phyloP scores from a whole-genome alignment of 2,329 filamentous ascomycete species.

The Beauveria bassiana region DNA sequence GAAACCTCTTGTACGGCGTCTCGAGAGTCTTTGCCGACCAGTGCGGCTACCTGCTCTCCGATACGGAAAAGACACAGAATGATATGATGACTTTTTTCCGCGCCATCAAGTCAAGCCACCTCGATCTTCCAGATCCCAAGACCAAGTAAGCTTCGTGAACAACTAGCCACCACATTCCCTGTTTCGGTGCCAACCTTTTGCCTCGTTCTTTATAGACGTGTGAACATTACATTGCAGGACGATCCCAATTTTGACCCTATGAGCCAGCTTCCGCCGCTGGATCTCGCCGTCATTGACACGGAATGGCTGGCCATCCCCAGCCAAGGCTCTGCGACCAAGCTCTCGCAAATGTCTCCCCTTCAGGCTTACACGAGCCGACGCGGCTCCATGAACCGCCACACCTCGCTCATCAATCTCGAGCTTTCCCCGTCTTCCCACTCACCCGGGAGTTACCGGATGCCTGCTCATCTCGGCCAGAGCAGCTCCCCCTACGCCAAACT shows the following conservation, averaged over 20 bases:
- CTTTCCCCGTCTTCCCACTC: slow-evolving; percentile 28
- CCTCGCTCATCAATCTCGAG: slow-evolving; percentile 23
- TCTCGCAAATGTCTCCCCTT: slow-evolving; percentile 38
- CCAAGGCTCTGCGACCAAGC: slow-evolving; percentile 29
- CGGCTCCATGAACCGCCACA: slow-evolving; percentile 21
- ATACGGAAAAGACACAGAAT: slow-evolving; percentile 67
- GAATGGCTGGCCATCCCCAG: slow-evolving; percentile 26
- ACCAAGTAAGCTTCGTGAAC: slow-evolving; percentile 48
- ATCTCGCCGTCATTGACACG: slow-evolving; percentile 28
- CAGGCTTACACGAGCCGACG: slow-evolving; percentile 19
- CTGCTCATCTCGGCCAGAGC: slow-evolving; percentile 26
- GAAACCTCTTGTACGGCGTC: slow-evolving; percentile 79
- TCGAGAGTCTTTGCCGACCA: slow-evolving; percentile 82
- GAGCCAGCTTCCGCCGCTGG: slow-evolving; percentile 24
- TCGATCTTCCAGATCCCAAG: slow-evolving; percentile 65
- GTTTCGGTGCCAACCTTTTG: not conserved
- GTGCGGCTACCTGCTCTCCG: slow-evolving; percentile 74
- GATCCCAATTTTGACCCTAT: slow-evolving; percentile 63
- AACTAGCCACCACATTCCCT: not conserved
- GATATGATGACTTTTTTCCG: slow-evolving; percentile 64
- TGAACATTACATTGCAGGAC: slow-evolving; percentile 70
- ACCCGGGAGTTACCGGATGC: slow-evolving; percentile 24
- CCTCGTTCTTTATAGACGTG: slow-evolving; percentile 43
- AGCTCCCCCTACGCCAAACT: slow-evolving; percentile 22
- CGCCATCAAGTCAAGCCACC: slow-evolving; percentile 42